Conservation (phyloP, 2,329 filamentous ascomycete species). For the Chaetothyriales sp. region DNA sequence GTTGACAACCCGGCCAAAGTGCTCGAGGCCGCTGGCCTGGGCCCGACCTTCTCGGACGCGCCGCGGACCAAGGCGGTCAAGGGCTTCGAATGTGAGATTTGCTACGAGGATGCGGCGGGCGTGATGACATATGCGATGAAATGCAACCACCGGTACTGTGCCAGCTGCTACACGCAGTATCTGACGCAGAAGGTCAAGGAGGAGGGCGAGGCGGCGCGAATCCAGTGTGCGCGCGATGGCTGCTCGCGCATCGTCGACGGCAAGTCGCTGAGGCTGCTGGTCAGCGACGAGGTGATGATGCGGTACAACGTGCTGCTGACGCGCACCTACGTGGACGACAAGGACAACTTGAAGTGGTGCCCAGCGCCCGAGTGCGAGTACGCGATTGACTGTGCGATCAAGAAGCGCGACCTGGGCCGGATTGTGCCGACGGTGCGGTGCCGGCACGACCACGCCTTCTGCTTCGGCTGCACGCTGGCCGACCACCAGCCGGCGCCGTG, state of each 20-base stretch:
- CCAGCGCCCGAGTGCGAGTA: conserved; percentile 95
- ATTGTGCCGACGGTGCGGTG: conserved; percentile 87
- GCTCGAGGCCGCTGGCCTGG: conserved; percentile 71
- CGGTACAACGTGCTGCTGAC: conserved; percentile 77
- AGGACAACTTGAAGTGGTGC: conserved; percentile 92
- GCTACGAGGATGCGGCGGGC: conserved; percentile 71
- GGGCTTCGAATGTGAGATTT: conserved; percentile 87
- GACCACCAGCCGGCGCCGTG: conserved; percentile 94
- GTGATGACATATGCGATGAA: conserved; percentile 84
- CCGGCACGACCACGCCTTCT: conserved; percentile 73
- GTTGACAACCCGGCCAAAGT: conserved; percentile 77
- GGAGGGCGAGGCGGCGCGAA: conserved; percentile 87
- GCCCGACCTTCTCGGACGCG: conserved; percentile 45
- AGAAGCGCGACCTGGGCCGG: conserved; percentile 69
- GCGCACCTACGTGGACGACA: conserved; percentile 92
- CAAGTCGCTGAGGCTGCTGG: conserved; percentile 67
- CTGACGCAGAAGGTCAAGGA: conserved; percentile 84
- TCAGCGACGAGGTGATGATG: conserved; percentile 42
- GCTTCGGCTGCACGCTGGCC: conserved; percentile 78
- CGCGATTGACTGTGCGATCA: conserved; percentile 75
- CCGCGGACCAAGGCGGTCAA: conserved; percentile 57
- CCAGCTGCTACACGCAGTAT: conserved; percentile 85
- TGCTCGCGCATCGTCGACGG: conserved; percentile 88
- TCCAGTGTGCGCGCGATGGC: conserved; percentile 78
- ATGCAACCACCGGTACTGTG: conserved; percentile 86